Evolutionary conservation across 305 asterid genomes (phyloP), one percentile per base, ranked within the genome.

Genomic region (Fraxinus dipetala): DNA sequence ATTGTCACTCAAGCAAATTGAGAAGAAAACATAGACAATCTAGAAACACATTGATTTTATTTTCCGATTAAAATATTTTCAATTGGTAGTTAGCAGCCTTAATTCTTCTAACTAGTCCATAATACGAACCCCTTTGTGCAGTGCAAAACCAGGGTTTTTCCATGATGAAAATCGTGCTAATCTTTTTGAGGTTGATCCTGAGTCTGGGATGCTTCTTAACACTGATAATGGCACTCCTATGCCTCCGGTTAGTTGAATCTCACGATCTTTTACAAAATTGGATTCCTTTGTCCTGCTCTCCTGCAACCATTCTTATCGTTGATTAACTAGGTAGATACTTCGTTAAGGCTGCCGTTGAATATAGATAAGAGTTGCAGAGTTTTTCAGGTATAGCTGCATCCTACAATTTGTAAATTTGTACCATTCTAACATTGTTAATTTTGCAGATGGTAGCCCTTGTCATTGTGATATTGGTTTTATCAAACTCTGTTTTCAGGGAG

Each of bases 181-280:
- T 85, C 93, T 96, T 83, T 94, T 94, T 88, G 97, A 93, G 92
- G 99, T 96, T 80, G 98, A 92, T 78, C 92, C 90, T 4, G 92
- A 86, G 85, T 90, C 98, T 51, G 98, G 99, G 43, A 93, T 96
- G 99, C 99, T 96, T 80, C 87, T 88, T 54, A 96, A 96, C 87
- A 96, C 99, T 10, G 98, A 96, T 85, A 93, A 94, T 85, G 99
- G 99, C 80, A 92, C 97, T 79, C 99, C 99, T 81, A 93, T 96
- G 99, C 87, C 98, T 85, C 95, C 88, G 96, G 99, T 95, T 85
- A 84, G 89, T 86, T 84, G 78, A 79, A 82, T 72, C 40, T 22
- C 75, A 76, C 83, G 61, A 69, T 83, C 59, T 76, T 63, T 30
- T 43, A 16, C 48, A 32, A 24, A 69, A 59, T n/a, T 51, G 35